These are phyloP conservation scores for Dianthus caryophyllus DNA, from an alignment of 148 eudicot genomes.

Conservation along the genomic window DNA sequence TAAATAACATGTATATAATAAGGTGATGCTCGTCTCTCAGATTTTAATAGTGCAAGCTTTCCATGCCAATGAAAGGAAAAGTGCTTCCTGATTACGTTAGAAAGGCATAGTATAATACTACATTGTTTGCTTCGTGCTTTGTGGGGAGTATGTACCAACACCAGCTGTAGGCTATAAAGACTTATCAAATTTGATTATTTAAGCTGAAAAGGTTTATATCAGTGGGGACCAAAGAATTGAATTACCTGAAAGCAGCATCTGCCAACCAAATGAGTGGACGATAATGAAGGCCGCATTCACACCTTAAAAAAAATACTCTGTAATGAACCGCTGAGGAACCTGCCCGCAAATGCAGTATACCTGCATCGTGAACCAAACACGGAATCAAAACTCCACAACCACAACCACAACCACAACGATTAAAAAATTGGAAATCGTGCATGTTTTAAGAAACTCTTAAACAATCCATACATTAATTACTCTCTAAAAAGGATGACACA, in stretches of 20 bases:
- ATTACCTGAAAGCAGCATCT: conserved; percentile 18
- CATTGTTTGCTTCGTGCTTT: neutral
- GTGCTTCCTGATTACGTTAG: neutral
- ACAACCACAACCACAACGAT: too few relatives aligned
- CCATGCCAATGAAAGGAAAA: conserved; percentile 4
- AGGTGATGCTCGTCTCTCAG: neutral
- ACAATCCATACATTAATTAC: too few relatives aligned
- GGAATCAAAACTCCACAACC: too few relatives aligned
- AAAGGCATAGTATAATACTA: neutral
- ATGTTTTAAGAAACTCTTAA: too few relatives aligned
- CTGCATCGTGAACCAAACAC: conserved; percentile 17
- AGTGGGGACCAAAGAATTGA: conserved; percentile 22
- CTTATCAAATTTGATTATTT: conserved; percentile 7
- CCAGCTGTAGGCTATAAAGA: conserved; percentile 20
- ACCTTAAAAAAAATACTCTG: too few relatives aligned
- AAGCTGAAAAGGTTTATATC: neutral
- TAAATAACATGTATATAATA: neutral
- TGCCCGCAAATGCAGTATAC: conserved; percentile 2
- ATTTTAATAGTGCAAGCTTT: neutral
- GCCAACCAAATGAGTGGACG: neutral
- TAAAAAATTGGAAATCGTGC: too few relatives aligned
- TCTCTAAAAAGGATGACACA: too few relatives aligned
- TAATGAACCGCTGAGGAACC: neutral
- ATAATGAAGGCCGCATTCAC: conserved; percentile 10
- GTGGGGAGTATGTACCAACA: neutral